Conservation (phyloP, 2,329 filamentous ascomycete species). For the Epichloe baconii region DNA sequence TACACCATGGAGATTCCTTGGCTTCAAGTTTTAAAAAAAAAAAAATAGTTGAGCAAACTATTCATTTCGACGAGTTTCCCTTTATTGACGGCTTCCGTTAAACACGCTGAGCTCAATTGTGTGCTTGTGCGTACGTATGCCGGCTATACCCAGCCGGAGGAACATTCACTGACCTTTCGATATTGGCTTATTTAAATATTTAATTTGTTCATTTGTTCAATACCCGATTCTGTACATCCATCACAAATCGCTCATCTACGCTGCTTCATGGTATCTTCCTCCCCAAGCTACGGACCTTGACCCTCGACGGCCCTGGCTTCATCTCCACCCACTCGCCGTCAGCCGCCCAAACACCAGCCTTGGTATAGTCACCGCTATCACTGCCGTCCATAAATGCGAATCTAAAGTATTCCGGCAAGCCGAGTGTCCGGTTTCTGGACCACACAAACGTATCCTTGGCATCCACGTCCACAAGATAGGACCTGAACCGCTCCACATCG, state of each 20-base stretch:
- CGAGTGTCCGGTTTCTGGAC: constrained; percentile 33
- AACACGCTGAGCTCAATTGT: too few relatives aligned
- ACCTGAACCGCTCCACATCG: constrained; percentile 69
- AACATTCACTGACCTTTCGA: too few relatives aligned
- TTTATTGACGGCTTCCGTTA: too few relatives aligned
- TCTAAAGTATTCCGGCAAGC: constrained; percentile 58
- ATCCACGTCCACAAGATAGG: constrained; percentile 48
- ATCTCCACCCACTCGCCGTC: constrained; percentile 55
- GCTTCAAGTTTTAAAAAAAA: too few relatives aligned
- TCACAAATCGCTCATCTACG: neutral
- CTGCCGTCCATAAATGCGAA: constrained; percentile 63
- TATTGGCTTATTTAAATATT: too few relatives aligned
- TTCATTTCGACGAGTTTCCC: too few relatives aligned
- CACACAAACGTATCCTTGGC: constrained; percentile 40
- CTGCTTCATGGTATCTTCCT: constrained; percentile 1
- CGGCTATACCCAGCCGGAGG: too few relatives aligned
- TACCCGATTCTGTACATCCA: too few relatives aligned
- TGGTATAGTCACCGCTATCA: constrained; percentile 56
- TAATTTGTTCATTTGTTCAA: too few relatives aligned
- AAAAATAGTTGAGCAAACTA: too few relatives aligned
- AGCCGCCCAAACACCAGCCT: constrained; percentile 55
- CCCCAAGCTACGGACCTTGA: constrained; percentile 18
- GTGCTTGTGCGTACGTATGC: too few relatives aligned
- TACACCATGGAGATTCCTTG: too few relatives aligned
- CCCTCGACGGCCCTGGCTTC: constrained; percentile 44